Percentiles rank a stretch among this genome's conserved stretches.
phyloP scores from a whole-genome alignment of 2,329 filamentous ascomycete species.

The Colletotrichum sansevieriae region DNA sequence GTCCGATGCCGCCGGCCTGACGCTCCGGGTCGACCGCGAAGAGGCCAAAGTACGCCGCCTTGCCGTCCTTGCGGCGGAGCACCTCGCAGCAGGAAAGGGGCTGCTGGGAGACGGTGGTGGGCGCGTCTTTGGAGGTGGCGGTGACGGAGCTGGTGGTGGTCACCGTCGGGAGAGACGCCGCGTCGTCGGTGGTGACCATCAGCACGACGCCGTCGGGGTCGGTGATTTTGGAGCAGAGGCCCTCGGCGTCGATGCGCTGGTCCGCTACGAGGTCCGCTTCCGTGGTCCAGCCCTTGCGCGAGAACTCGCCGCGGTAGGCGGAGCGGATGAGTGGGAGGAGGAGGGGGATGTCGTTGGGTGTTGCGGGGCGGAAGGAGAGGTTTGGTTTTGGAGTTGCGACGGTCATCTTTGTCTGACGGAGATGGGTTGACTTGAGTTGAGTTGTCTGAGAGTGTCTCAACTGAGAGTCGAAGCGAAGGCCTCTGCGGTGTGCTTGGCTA shows the following conservation, averaged over 20 bases:
- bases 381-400: not conserved
- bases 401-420: not conserved
- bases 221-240: constrained; percentile 56
- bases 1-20: constrained; percentile 60
- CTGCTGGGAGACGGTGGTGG: not conserved
- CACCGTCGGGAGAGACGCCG: not conserved
- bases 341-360: constrained; percentile 48
- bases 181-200: constrained; percentile 50
- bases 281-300: constrained; percentile 60
- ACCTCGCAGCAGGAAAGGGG: constrained; percentile 62
- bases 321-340: constrained; percentile 56
- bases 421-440: not conserved
- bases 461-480: too few relatives aligned
- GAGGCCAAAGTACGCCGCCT: constrained; percentile 57
- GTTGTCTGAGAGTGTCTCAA: too few relatives aligned
- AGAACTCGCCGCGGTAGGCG: constrained; percentile 59
- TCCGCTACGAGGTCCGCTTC: constrained; percentile 59
- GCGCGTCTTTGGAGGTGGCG: constrained; percentile 10
- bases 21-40: constrained; percentile 60
- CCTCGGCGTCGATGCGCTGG: constrained; percentile 56
- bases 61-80: constrained; percentile 33
- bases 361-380: constrained; percentile 53
- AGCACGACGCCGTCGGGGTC: constrained; percentile 54
- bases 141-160: constrained; percentile 25
- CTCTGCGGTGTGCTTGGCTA: too few relatives aligned